Conservation (phyloP, 441 rosid species). For the Arabidopsis lyrata region DNA sequence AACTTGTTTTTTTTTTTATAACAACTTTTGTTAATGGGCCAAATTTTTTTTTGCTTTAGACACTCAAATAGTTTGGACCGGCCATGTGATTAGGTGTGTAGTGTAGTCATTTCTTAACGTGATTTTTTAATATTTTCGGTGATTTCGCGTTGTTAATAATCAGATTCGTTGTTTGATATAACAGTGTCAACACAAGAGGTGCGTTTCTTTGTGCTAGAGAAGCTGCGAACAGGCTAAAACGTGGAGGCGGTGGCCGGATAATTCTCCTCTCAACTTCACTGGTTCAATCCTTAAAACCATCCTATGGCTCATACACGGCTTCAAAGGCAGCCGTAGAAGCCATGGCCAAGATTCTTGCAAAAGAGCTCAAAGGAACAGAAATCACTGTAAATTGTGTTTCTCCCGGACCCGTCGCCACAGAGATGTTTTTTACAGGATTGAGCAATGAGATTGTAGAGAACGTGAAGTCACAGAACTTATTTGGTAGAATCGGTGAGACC, state of each 20-base stretch:
- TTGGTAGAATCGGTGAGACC: slow-evolving; percentile 60
- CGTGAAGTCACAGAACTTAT: slow-evolving; percentile 47
- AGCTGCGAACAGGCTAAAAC: slow-evolving; percentile 65
- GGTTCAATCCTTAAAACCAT: slow-evolving; percentile 51
- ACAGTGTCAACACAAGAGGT: slow-evolving; percentile 62
- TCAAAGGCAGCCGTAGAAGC: slow-evolving; percentile 78
- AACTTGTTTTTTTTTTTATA: too few species aligned
- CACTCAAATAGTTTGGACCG: too few species aligned
- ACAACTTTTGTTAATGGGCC: too few species aligned
- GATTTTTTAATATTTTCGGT: too few species aligned
- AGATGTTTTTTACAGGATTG: slow-evolving; percentile 64
- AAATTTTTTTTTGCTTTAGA: too few species aligned
- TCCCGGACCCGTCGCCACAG: slow-evolving; percentile 76
- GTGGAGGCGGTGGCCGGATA: slow-evolving; percentile 73
- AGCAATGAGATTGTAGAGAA: slow-evolving; percentile 56
- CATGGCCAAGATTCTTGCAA: slow-evolving; percentile 64
- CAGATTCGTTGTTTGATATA: neutral
- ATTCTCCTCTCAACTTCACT: slow-evolving; percentile 58
- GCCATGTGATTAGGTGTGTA: too few species aligned
- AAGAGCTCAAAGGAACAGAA: slow-evolving; percentile 72
- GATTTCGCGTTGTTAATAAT: neutral
- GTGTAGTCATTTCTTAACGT: too few species aligned
- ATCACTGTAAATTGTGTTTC: slow-evolving; percentile 77
- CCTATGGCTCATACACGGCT: slow-evolving; percentile 55
- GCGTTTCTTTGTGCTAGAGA: slow-evolving; percentile 71